Evolutionary conservation across 2,329 filamentous ascomycete genomes (phyloP).

Genomic region (Achaetomium macrosporum): DNA sequence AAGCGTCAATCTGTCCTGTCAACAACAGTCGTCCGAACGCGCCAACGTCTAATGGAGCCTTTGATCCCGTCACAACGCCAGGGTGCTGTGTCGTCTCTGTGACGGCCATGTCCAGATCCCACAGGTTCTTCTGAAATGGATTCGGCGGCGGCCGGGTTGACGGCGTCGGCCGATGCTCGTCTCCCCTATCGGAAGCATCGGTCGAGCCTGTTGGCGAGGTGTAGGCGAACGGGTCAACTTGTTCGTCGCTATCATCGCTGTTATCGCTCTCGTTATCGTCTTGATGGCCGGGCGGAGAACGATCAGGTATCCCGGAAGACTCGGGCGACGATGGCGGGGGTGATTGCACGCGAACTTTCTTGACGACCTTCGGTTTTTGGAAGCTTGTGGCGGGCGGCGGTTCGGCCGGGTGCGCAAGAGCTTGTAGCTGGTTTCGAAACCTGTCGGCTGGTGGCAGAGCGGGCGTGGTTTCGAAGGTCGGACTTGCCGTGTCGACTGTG

Average conservation of each 20-base stretch:
- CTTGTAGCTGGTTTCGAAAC: slow-evolving; percentile 29
- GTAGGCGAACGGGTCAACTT: slow-evolving; percentile 31
- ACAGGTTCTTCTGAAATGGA: slow-evolving; percentile 52
- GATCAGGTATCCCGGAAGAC: slow-evolving; percentile 36
- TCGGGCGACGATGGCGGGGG: slow-evolving; percentile 57
- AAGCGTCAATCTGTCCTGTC: slow-evolving; percentile 55
- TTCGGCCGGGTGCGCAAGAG: slow-evolving; percentile 28
- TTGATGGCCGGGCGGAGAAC: slow-evolving; percentile 27
- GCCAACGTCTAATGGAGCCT: slow-evolving; percentile 63
- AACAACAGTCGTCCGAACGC: slow-evolving; percentile 71
- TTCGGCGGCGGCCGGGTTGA: slow-evolving; percentile 36
- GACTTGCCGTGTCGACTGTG: slow-evolving; percentile 12
- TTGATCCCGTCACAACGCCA: slow-evolving; percentile 31
- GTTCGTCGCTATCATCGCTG: slow-evolving; percentile 26
- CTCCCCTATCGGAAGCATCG: slow-evolving; percentile 27
- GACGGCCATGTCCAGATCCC: slow-evolving; percentile 41
- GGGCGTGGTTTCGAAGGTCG: slow-evolving; percentile 16
- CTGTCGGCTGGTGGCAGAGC: slow-evolving; percentile 27
- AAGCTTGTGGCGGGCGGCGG: slow-evolving; percentile 32
- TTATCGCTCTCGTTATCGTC: slow-evolving; percentile 22
- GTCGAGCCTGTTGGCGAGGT: slow-evolving; percentile 21
- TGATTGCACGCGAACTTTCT: slow-evolving; percentile 62
- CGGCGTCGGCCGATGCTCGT: slow-evolving; percentile 25
- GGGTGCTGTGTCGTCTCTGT: slow-evolving; percentile 31
- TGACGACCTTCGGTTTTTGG: slow-evolving; percentile 49